Base-by-base conservation (phyloP, 371 early-diverging fungal species). In the Mortierella sp. region DNA sequence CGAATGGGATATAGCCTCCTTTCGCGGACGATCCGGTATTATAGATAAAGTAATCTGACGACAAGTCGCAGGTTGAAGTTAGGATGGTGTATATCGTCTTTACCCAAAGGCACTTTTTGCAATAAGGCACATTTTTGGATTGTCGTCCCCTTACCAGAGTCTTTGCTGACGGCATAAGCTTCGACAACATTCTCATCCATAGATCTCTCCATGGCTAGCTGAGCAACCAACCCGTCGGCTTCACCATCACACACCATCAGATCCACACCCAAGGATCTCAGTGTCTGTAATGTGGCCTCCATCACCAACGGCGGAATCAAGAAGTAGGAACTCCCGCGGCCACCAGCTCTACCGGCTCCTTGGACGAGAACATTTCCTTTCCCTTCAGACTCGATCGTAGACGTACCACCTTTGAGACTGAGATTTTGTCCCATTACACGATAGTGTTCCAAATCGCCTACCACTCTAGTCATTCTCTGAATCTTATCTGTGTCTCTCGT, bases 41-140 rank as follows among this genome's bases (percentile, higher is more conserved):
- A 65, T 82, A 84, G 5, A 86, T 82, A 54, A 82, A 81, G 79
- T 86, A 86, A 51, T 88, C 88, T 12, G n/a, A n/a, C n/a, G n/a
- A 52, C 43, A 46, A 46, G 39, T n/a, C n/a, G n/a, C n/a, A n/a
- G n/a, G n/a, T n/a, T n/a, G n/a, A n/a, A n/a, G n/a, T n/a, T n/a
- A n/a, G n/a, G n/a, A n/a, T n/a, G n/a, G n/a, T n/a, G n/a, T n/a
- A n/a, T n/a, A n/a, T n/a, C n/a, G n/a, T n/a, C n/a, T n/a, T n/a
- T n/a, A n/a, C n/a, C n/a, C n/a, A n/a, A n/a, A n/a, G n/a, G n/a
- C n/a, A n/a, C n/a, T n/a, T n/a, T 18, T 42, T 46, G 41, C 10
- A 55, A 24, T 16, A 38, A 16, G 23, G 24, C 27, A n/a, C n/a
- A n/a, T n/a, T n/a, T n/a, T n/a, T n/a, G n/a, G n/a, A n/a, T n/a